Evolutionary conservation across 306 rosid genomes (phyloP), one percentile per base, ranked within the genome.

Genomic region (Citrullus colocynthis): DNA sequence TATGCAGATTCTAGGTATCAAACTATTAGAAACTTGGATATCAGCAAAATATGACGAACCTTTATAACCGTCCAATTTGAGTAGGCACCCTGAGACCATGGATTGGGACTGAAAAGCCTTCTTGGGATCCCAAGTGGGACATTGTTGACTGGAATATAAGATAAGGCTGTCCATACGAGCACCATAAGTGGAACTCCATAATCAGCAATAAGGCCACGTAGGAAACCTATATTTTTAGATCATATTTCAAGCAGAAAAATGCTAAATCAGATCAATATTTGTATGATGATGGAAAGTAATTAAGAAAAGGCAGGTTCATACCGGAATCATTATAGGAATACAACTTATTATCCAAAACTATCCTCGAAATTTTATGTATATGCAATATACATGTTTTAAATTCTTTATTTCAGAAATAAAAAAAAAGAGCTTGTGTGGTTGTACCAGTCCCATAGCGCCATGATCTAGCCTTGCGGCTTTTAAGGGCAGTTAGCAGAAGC

Each of bases 101-200:
- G 98, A 76, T 93, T 91, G 67, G 98, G 98, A 86, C 98, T 93
- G 81, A 86, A 89, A 89, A 93, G 97, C 52, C 98, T 86, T 78
- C 98, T 88, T 4, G 98, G 98, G 85, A 93, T 78, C 84, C 98
- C 98, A 76, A 61, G 88, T 34, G 98, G 98, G 73, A 91, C 97
- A 24, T 89, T 74, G 67, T 93, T 93, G 64, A 69, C 87, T 8
- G 98, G 98, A 64, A 93, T 90, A 86, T 93, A 93, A 72, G 98
- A 93, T 71, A 88, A 81, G 54, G 82, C 94, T 73, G 97, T 93
- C 98, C 98, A 93, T 76, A 91, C 75, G 9, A 93, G 90, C 81
- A 93, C 89, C 98, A 93, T 90, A 75, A 93, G 81, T 9, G 98
- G 98, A 51, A 93, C 98, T 85, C 98, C 98, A 83, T 93, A 93